These are phyloP conservation scores for Nothomitra cinnamomea DNA, from an alignment of 2,329 filamentous ascomycete species.

Conservation along the genomic window DNA sequence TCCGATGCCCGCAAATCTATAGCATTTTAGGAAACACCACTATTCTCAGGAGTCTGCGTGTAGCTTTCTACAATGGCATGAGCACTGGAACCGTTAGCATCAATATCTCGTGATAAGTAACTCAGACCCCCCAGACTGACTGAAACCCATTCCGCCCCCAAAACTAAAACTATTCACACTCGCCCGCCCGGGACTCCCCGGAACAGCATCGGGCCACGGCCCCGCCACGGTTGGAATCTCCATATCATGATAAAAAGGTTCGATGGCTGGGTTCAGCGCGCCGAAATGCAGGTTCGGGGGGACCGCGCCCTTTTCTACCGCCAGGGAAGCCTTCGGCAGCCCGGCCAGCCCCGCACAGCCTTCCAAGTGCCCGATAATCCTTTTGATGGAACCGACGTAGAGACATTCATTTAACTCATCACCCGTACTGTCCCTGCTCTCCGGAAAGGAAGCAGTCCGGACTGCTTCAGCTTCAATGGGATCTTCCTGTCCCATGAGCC, in stretches of 20 bases:
- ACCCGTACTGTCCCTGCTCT: too few species aligned
- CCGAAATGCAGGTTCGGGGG: slow-evolving; percentile 34
- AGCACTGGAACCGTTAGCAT: too few species aligned
- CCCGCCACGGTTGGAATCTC: slow-evolving; percentile 1
- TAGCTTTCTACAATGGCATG: slow-evolving; percentile 23
- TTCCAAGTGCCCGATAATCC: slow-evolving; percentile 37
- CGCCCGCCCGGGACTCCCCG: slow-evolving; percentile 5
- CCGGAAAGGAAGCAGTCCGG: too few species aligned
- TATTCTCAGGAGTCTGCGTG: not conserved
- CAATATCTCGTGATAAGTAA: too few species aligned
- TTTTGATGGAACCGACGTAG: slow-evolving; percentile 35
- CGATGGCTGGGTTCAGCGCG: slow-evolving; percentile 16
- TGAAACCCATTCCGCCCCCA: too few species aligned
- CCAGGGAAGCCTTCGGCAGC: slow-evolving; percentile 34
- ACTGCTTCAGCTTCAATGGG: too few species aligned
- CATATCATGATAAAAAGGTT: not conserved
- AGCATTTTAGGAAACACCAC: not conserved
- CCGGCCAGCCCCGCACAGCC: slow-evolving; percentile 35
- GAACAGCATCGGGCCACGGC: slow-evolving; percentile 4
- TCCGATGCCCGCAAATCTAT: not conserved
- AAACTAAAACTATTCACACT: slow-evolving; percentile 25
- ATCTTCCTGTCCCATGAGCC: too few species aligned
- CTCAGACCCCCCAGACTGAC: too few species aligned
- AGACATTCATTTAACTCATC: too few species aligned
- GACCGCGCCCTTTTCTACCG: slow-evolving; percentile 33